Evolutionary conservation across 1,284 basidiomycete genomes (phyloP), one percentile per base, ranked within the genome.

Genomic region (Porphyrellus sp.): DNA sequence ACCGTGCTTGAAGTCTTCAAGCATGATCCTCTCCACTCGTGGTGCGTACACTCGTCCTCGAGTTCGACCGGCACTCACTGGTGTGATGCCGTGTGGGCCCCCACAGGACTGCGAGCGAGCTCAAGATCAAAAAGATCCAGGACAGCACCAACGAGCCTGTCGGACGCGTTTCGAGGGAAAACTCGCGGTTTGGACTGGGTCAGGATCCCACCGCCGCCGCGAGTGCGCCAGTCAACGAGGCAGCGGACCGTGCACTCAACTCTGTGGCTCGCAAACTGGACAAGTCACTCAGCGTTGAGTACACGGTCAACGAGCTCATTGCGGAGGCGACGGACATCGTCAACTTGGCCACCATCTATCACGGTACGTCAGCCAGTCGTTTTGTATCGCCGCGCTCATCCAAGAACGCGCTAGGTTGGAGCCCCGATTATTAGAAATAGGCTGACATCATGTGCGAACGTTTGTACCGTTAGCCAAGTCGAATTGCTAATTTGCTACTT

Each of bases 1-100:
- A 98, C 95, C 2, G 89, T 99, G 0, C 79, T 99, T 33, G 95
- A 98, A 65, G 96, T 98, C 12, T 97, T 98, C 81, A 93, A 92
- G 69, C 85, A 98, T 65, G 96, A 99, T 70, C 96, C 97, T 0
- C 78, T 99, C 13, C 91, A 97, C 62, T 88, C 85, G 21, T 99
- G 96, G 96, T 86, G 53, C 51, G 80, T 52, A n/a, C n/a, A n/a
- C n/a, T n/a, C n/a, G n/a, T n/a, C n/a, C n/a, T n/a, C n/a, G n/a
- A n/a, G n/a, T n/a, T n/a, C n/a, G n/a, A n/a, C n/a, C n/a, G n/a
- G n/a, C n/a, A n/a, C n/a, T n/a, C n/a, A n/a, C n/a, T n/a, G n/a
- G n/a, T n/a, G n/a, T n/a, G n/a, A n/a, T n/a, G n/a, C n/a, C n/a
- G n/a, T n/a, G n/a, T n/a, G n/a, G n/a, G n/a, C n/a, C n/a, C n/a